A percentile compares a stretch with the other conserved stretches of the same genome.
Evolutionary conservation across 2,329 filamentous ascomycete genomes (phyloP).

Genomic region (Pochonia chlamydosporia): DNA sequence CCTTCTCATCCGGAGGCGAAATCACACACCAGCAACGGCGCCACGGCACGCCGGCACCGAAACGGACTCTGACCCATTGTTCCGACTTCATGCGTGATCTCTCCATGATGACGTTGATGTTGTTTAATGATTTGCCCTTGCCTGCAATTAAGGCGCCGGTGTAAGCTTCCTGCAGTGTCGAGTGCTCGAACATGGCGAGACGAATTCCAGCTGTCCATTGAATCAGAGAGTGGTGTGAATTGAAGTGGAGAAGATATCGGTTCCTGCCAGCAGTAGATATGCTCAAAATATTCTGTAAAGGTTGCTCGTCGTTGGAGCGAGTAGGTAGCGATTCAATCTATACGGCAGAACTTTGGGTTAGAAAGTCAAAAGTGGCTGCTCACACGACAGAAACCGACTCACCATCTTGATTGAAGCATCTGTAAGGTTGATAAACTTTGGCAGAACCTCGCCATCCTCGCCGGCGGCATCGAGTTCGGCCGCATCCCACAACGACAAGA

Average conservation of each 20-base stretch:
- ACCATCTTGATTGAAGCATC: constrained; percentile 99
- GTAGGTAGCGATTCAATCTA: constrained; percentile 88
- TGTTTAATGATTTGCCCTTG: constrained; percentile 84
- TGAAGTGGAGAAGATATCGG: constrained; percentile 92
- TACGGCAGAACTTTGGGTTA: neutral
- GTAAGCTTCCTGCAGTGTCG: constrained; percentile 90
- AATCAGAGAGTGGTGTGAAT: constrained; percentile 83
- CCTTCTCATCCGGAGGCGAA: constrained; percentile 88
- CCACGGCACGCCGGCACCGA: constrained; percentile 95
- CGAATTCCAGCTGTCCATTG: constrained; percentile 96
- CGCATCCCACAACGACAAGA: constrained; percentile 93
- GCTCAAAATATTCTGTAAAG: constrained; percentile 89
- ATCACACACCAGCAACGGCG: constrained; percentile 96
- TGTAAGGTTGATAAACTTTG: constrained; percentile 92
- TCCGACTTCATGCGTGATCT: constrained; percentile 70
- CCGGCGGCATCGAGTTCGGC: constrained; percentile 83
- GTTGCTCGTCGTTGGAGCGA: constrained; percentile 67
- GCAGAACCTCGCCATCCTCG: constrained; percentile 76
- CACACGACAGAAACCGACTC: constrained; percentile 17
- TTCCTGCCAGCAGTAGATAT: constrained; percentile 94
- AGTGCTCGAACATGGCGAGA: constrained; percentile 89
- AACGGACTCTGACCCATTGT: constrained; percentile 92
- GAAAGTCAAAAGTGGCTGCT: neutral
- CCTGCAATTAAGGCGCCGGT: constrained; percentile 93
- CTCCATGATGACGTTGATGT: constrained; percentile 85